These are phyloP conservation scores for Xylaria acuta DNA, from an alignment of 495 filamentous ascomycete species.

Conservation along the genomic window DNA sequence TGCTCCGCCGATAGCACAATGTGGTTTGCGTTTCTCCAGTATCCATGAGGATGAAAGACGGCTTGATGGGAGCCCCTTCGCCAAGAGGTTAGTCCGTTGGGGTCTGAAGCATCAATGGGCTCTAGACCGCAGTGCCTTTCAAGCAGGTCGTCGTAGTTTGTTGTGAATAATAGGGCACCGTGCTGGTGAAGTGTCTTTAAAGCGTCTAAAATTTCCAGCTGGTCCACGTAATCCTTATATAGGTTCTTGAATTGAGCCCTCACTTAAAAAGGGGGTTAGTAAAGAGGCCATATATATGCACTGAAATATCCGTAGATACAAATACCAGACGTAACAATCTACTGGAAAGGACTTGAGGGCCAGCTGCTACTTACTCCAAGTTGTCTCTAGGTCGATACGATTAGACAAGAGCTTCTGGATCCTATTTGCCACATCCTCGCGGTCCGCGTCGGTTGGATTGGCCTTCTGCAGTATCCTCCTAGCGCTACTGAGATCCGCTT, in stretches of 20 bases:
- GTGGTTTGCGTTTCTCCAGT: constrained; percentile 9
- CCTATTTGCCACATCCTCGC: background rate
- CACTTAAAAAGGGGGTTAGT: background rate
- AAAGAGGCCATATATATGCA: background rate
- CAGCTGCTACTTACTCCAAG: background rate
- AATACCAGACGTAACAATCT: background rate
- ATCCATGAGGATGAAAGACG: constrained; percentile 20
- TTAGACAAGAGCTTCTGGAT: background rate
- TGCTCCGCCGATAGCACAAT: constrained; percentile 12
- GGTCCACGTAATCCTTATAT: background rate
- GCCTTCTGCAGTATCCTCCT: background rate
- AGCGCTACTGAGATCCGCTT: background rate
- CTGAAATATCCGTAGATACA: background rate
- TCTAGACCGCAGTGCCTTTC: constrained; percentile 9
- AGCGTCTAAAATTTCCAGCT: background rate
- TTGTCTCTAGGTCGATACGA: background rate
- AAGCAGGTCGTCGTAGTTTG: constrained; percentile 19
- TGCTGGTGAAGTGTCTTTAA: background rate
- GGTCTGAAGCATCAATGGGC: constrained; percentile 13
- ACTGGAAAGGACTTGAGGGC: background rate
- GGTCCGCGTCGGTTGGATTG: background rate
- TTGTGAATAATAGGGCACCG: constrained; percentile 9
- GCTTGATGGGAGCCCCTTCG: background rate
- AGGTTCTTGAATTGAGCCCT: constrained; percentile 15
- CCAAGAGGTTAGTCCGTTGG: constrained; percentile 1